These are phyloP conservation scores for Rhizopus sp. DNA, from an alignment of 371 early-diverging fungal genomes.

Conservation along the genomic window DNA sequence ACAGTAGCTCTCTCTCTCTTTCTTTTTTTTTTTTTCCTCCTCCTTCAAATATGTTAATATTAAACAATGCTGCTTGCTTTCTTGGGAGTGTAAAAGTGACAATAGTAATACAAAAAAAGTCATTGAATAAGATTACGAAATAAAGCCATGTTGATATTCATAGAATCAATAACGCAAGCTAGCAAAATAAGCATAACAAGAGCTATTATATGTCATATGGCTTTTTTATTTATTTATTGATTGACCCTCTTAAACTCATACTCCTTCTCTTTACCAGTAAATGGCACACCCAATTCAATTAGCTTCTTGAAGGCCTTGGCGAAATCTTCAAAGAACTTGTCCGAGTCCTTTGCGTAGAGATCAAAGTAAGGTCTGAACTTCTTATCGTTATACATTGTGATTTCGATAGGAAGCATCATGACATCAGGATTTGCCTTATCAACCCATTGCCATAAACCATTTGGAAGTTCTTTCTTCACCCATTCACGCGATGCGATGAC, in stretches of 20 bases:
- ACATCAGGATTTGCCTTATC: slow-evolving; percentile 69
- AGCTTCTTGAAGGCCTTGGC: slow-evolving; percentile 82
- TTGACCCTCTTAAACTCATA: slow-evolving; percentile 51
- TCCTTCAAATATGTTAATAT: not conserved
- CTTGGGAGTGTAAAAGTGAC: too few relatives aligned
- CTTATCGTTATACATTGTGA: slow-evolving; percentile 56
- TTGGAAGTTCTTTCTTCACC: slow-evolving; percentile 74
- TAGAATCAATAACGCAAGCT: too few relatives aligned
- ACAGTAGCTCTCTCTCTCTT: not conserved
- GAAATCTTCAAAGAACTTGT: slow-evolving; percentile 86
- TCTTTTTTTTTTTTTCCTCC: too few relatives aligned
- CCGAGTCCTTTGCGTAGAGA: slow-evolving; percentile 81
- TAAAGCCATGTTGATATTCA: too few relatives aligned
- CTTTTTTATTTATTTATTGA: slow-evolving; percentile 5
- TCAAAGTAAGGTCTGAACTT: slow-evolving; percentile 79
- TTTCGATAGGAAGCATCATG: slow-evolving; percentile 54
- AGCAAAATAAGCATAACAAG: too few relatives aligned
- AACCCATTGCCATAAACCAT: slow-evolving; percentile 85
- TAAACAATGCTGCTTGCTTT: not conserved
- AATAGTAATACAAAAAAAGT: not conserved
- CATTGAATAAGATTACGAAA: too few relatives aligned
- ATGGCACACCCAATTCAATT: slow-evolving; percentile 83
- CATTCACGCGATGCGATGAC: slow-evolving; percentile 80
- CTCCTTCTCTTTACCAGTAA: slow-evolving; percentile 60
- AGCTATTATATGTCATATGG: too few relatives aligned